phyloP scores from a whole-genome alignment of 2,329 filamentous ascomycete genomes.

The Ascochyta lentis region DNA sequence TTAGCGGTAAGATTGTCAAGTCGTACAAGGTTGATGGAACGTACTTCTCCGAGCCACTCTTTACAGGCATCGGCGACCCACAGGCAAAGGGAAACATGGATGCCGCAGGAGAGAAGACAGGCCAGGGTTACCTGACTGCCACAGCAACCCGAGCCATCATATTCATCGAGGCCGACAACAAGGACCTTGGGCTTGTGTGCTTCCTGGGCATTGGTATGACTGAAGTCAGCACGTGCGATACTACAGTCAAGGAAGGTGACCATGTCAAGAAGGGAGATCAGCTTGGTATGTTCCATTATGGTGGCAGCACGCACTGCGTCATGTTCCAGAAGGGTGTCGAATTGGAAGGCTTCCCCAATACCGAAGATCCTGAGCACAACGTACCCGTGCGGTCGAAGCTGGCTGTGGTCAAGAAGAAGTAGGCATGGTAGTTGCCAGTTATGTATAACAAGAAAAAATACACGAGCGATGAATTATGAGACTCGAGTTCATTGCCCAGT shows the following conservation, averaged over 20 bases:
- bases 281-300: conserved; percentile 81
- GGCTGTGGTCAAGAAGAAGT: conserved; percentile 39
- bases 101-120: conserved; percentile 53
- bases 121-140: conserved; percentile 71
- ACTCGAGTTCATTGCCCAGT: neutral
- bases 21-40: conserved; percentile 68
- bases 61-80: conserved; percentile 54
- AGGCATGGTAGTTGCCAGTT: neutral
- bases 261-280: conserved; percentile 72
- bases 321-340: conserved; percentile 67
- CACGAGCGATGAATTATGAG: neutral
- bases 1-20: conserved; percentile 66
- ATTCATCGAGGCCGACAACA: conserved; percentile 73
- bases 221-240: conserved; percentile 76
- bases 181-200: conserved; percentile 70
- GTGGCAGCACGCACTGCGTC: conserved; percentile 74
- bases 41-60: conserved; percentile 69
- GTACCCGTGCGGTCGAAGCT: conserved; percentile 48
- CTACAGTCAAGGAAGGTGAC: conserved; percentile 71
- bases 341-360: conserved; percentile 38
- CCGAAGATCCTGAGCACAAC: conserved; percentile 40
- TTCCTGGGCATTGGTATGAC: conserved; percentile 78
- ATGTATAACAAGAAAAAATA: neutral
- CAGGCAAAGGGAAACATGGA: conserved; percentile 48
- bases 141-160: conserved; percentile 74